Percentiles rank a stretch among this genome's conserved stretches.
phyloP scores from a whole-genome alignment of 768 basidiomycete genomes.

The Mycena belliarum region DNA sequence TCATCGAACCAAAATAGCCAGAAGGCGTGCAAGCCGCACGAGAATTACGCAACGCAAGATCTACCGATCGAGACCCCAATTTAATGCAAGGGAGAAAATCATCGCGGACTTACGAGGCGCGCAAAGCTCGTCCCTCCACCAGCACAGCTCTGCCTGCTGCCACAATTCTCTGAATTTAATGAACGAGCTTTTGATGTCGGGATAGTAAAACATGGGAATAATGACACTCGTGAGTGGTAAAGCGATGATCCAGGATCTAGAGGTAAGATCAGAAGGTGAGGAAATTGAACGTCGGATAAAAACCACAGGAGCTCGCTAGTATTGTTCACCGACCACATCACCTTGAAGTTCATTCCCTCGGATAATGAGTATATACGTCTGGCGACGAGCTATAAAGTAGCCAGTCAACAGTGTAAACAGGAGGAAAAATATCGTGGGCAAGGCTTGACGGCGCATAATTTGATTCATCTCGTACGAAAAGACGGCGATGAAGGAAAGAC shows the following conservation, averaged over 20 bases:
- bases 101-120: not conserved
- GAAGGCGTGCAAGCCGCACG: conserved; percentile 1
- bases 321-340: conserved; percentile 39
- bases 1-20: conserved; percentile 4
- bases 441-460: conserved; percentile 61
- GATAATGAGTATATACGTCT: not conserved
- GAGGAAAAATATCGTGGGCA: conserved; percentile 51
- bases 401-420: conserved; percentile 52
- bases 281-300: conserved; percentile 5
- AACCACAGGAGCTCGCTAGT: conserved; percentile 24
- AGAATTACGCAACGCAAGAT: too few relatives aligned
- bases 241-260: conserved; percentile 50
- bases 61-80: too few relatives aligned
- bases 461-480: conserved; percentile 76
- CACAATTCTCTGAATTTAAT: conserved; percentile 37
- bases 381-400: conserved; percentile 36
- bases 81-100: too few relatives aligned
- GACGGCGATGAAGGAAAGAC: too few relatives aligned
- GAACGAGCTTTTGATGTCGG: conserved; percentile 37
- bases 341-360: conserved; percentile 45
- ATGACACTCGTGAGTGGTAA: conserved; percentile 44
- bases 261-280: not conserved
- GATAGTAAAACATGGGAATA: conserved; percentile 40
- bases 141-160: conserved; percentile 11
- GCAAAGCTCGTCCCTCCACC: not conserved